phyloP scores from a whole-genome alignment of 2,329 filamentous ascomycete species.

The Thielaviopsis euricoi region DNA sequence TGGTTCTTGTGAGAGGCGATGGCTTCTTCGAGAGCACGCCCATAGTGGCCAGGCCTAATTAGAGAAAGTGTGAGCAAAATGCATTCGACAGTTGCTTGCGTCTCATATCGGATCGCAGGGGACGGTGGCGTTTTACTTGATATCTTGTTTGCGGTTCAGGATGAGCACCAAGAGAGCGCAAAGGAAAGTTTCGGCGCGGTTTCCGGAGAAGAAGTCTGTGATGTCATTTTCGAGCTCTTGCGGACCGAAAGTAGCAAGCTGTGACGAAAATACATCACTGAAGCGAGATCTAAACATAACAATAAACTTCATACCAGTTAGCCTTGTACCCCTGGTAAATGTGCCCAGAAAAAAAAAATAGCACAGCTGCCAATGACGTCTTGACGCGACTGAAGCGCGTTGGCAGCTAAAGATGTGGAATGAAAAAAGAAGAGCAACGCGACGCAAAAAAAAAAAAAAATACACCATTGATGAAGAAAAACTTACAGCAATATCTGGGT shows the following conservation, averaged over 20 bases:
- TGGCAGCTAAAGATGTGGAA: slow-evolving; percentile 23
- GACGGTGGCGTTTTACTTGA: slow-evolving; percentile 54
- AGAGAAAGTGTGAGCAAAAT: slow-evolving; percentile 11
- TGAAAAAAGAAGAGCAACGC: slow-evolving; percentile 2
- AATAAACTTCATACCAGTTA: slow-evolving; percentile 54
- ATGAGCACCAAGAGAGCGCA: slow-evolving; percentile 79
- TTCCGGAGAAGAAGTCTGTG: slow-evolving; percentile 58
- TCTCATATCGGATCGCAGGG: neutral
- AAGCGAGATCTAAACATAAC: slow-evolving; percentile 97
- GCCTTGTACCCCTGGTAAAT: slow-evolving; percentile 11
- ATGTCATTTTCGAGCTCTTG: slow-evolving; percentile 89
- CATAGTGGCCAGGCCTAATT: slow-evolving; percentile 73
- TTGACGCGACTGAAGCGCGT: slow-evolving; percentile 35
- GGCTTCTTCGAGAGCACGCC: slow-evolving; percentile 84
- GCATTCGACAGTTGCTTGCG: neutral
- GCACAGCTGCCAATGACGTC: slow-evolving; percentile 16
- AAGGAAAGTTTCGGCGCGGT: slow-evolving; percentile 72
- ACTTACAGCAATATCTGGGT: slow-evolving; percentile 82
- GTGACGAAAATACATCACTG: slow-evolving; percentile 73
- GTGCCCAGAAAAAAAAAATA: slow-evolving; percentile 5
- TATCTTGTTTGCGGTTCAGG: slow-evolving; percentile 93
- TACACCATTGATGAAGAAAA: slow-evolving; percentile 9
- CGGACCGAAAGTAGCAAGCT: slow-evolving; percentile 75
- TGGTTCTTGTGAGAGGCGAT: slow-evolving; percentile 70
- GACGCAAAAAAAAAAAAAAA: neutral